Evolutionary conservation across 176 grass and related monocot genomes (phyloP).

Genomic region (Ampelocalamus luodianensis): DNA sequence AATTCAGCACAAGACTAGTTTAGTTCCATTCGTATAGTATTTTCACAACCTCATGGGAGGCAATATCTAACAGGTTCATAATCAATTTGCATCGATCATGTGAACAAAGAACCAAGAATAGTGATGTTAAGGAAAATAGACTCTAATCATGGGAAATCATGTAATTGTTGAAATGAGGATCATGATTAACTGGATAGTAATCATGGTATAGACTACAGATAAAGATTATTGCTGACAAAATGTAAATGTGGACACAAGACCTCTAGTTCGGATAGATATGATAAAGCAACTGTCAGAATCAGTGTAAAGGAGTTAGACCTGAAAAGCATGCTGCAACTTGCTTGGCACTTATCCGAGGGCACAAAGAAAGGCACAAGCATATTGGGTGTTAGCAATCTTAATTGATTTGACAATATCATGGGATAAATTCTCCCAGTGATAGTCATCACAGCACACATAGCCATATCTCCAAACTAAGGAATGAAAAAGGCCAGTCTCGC

Average conservation of each 20-base stretch:
- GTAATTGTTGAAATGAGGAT: neutral
- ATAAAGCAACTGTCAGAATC: neutral
- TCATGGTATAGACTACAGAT: neutral
- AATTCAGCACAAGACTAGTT: conserved; percentile 32
- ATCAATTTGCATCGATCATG: conserved; percentile 15
- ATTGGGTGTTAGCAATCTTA: neutral
- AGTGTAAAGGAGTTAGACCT: conserved; percentile 4
- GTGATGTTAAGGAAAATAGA: conserved; percentile 1
- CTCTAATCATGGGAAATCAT: neutral
- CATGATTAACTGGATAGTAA: conserved; percentile 1
- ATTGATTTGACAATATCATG: neutral
- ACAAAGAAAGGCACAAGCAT: neutral
- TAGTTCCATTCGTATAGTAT: neutral
- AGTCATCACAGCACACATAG: neutral
- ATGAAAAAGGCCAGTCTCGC: neutral
- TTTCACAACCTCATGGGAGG: neutral
- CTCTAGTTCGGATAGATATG: neutral
- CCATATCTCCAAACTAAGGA: conserved; percentile 13
- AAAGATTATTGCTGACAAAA: neutral
- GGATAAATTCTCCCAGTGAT: conserved; percentile 1
- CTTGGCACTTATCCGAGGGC: conserved; percentile 18
- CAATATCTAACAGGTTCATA: conserved; percentile 19
- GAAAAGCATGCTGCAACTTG: neutral
- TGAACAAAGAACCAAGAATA: conserved; percentile 13
- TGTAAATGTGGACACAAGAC: conserved; percentile 5